Evolutionary conservation across 257 asterid genomes (phyloP).

Genomic region (Perilla frutescens): DNA sequence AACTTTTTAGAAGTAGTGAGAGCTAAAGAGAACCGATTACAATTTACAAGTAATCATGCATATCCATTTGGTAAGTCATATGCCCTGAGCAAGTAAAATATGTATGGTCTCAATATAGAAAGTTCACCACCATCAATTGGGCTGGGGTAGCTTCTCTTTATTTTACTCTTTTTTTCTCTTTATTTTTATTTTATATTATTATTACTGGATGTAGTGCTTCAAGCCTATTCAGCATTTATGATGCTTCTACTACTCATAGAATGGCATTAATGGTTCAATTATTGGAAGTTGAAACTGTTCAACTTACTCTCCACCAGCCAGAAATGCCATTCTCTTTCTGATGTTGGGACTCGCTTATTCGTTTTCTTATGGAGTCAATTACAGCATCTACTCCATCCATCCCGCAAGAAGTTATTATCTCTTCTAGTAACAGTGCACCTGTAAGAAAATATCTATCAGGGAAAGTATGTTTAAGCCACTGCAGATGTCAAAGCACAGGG

Average conservation of each 20-base stretch:
- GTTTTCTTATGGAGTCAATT: constrained; percentile 73
- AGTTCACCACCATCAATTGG: no score
- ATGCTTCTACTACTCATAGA: not conserved
- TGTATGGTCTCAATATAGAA: not conserved
- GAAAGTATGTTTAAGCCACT: constrained; percentile 1
- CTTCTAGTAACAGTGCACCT: constrained; percentile 91
- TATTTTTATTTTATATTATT: no score
- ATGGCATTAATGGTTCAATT: constrained; percentile 11
- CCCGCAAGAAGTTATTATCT: constrained; percentile 68
- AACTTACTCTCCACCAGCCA: constrained; percentile 98
- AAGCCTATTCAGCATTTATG: constrained; percentile 8
- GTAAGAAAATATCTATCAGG: constrained; percentile 36
- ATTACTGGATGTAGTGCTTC: no score
- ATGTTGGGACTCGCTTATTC: constrained; percentile 82
- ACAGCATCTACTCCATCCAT: constrained; percentile 80
- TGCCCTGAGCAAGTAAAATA: not conserved
- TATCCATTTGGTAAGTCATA: constrained; percentile 9
- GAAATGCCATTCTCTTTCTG: constrained; percentile 72
- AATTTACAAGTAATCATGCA: not conserved
- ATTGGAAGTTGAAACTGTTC: constrained; percentile 22
- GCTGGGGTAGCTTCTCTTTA: no score
- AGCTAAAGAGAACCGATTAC: not conserved
- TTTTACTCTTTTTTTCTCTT: no score
- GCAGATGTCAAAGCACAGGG: constrained; percentile 21
- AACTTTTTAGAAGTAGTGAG: constrained; percentile 16